Percentiles rank a stretch among this genome's conserved stretches.
phyloP scores from a whole-genome alignment of 176 grass and related monocot genomes.

The Avena sativa region DNA sequence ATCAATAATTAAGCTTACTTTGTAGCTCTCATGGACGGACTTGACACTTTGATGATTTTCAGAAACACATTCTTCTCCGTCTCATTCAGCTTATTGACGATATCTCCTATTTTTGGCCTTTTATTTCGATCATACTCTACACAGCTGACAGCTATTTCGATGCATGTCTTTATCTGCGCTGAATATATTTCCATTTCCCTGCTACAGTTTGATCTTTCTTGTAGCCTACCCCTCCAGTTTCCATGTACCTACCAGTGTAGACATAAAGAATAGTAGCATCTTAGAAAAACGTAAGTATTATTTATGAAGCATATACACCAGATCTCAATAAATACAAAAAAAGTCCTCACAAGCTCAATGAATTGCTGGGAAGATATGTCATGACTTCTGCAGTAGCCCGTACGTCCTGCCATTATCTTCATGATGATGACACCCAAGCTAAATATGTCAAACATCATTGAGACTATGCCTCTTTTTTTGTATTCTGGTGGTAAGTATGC shows the following conservation, averaged over 20 bases:
- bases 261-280: not conserved
- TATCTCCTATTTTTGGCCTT: too few species aligned
- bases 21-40: too few species aligned
- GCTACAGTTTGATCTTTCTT: not conserved
- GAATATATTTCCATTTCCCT: not conserved
- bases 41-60: too few species aligned
- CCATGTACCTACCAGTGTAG: not conserved
- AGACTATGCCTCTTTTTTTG: not conserved
- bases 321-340: not conserved
- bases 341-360: not conserved
- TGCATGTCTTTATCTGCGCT: not conserved
- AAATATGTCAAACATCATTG: too few species aligned
- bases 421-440: not conserved
- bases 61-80: too few species aligned
- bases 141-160: not conserved
- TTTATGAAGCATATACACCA: too few species aligned
- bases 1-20: too few species aligned
- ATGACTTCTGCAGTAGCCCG: not conserved
- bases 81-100: too few species aligned
- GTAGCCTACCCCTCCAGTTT: not conserved
- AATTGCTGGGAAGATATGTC: not conserved
- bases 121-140: too few species aligned
- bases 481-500: not conserved
- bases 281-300: not conserved
- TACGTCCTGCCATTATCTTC: not conserved